Conservation (phyloP, 345 rosid species). For the Lepidium sativum region DNA sequence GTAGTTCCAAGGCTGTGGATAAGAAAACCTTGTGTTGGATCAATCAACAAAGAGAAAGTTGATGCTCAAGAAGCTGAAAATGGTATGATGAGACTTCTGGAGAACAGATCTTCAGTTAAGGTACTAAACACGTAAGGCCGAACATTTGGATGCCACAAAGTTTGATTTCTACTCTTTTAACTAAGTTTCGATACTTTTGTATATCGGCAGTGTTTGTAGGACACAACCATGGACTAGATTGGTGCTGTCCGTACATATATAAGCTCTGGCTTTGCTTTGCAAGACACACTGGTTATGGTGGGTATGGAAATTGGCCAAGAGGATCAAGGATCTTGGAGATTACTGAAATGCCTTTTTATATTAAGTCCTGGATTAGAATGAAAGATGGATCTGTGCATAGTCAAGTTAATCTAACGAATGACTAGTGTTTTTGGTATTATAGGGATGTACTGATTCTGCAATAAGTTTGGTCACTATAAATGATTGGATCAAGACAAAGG, state of each 20-base stretch:
- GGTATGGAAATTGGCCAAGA: constrained; percentile 78
- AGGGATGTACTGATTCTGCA: not conserved
- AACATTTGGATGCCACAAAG: not conserved
- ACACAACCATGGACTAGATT: constrained; percentile 90
- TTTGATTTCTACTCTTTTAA: not conserved
- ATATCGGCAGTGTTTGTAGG: constrained; percentile 81
- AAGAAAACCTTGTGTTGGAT: constrained; percentile 68
- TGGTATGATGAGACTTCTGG: constrained; percentile 60
- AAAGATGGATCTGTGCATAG: constrained; percentile 62
- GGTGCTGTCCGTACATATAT: constrained; percentile 72
- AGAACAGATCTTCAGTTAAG: constrained; percentile 60
- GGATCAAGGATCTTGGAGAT: constrained; percentile 81
- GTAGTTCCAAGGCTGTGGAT: constrained; percentile 62
- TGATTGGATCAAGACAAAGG: not conserved
- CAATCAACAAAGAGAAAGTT: constrained; percentile 68
- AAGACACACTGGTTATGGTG: constrained; percentile 80
- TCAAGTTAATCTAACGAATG: constrained; percentile 36
- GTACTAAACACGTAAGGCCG: constrained; percentile 14
- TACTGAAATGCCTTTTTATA: constrained; percentile 43
- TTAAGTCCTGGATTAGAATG: constrained; percentile 90
- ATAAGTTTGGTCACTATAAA: not conserved
- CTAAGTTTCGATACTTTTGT: not conserved
- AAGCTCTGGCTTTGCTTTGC: constrained; percentile 93
- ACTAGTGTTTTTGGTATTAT: not conserved
- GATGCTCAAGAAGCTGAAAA: constrained; percentile 74